Evolutionary conservation across 345 rosid genomes (phyloP).

Genomic region (Turritis glabra): DNA sequence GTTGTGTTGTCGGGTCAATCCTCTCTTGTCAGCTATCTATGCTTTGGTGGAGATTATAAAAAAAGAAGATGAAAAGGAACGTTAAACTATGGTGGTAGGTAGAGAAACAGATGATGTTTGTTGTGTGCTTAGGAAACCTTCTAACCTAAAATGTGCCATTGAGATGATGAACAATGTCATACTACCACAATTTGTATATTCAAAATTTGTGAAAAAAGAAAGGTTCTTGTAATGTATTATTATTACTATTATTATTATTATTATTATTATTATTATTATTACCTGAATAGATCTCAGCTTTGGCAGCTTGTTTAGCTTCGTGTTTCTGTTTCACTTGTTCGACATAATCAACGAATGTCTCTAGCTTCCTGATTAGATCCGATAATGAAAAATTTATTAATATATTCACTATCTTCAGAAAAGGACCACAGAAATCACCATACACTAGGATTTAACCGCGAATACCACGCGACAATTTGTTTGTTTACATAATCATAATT

Average conservation of each 20-base stretch:
- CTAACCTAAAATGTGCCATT: constrained; percentile 45
- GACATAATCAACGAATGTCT: constrained; percentile 77
- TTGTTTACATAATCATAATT: too few relatives aligned
- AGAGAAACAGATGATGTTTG: constrained; percentile 14
- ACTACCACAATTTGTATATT: neutral
- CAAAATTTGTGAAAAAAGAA: neutral
- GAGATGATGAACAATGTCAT: constrained; percentile 1
- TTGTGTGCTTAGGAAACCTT: constrained; percentile 1
- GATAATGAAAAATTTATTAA: constrained; percentile 2
- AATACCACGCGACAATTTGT: too few relatives aligned
- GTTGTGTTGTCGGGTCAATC: constrained; percentile 67
- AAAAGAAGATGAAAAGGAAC: neutral
- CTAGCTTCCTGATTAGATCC: constrained; percentile 59
- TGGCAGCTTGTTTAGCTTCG: constrained; percentile 64
- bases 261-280: too few relatives aligned
- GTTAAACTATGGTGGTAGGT: constrained; percentile 1
- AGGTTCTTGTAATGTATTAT: neutral
- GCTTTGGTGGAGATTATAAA: neutral
- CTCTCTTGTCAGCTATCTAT: constrained; percentile 71
- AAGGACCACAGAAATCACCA: constrained; percentile 12
- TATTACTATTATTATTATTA: too few relatives aligned
- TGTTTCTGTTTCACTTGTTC: constrained; percentile 53
- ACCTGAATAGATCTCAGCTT: constrained; percentile 66
- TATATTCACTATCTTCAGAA: constrained; percentile 24
- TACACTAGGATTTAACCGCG: too few relatives aligned